phyloP scores from a whole-genome alignment of 2,329 filamentous ascomycete species.

The Penicillium oxalicum region DNA sequence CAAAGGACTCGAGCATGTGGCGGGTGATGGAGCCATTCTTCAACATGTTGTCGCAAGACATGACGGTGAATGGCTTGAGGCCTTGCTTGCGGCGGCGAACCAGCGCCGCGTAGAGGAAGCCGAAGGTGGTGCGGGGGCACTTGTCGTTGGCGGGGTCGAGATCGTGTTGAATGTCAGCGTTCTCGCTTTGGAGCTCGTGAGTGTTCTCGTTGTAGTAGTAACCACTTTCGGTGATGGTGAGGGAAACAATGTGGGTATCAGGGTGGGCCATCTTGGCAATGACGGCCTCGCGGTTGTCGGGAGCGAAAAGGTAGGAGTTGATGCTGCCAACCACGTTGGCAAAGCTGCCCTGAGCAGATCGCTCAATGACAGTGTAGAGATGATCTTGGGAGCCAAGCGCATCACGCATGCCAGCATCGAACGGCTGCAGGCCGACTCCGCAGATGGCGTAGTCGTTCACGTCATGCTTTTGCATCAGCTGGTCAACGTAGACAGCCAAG shows the following conservation, averaged over 20 bases:
- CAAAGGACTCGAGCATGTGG: conserved; percentile 49
- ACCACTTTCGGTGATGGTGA: conserved; percentile 53
- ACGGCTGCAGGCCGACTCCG: conserved; percentile 48
- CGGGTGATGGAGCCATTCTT: conserved; percentile 52
- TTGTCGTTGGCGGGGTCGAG: conserved; percentile 40
- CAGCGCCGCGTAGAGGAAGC: conserved; percentile 49
- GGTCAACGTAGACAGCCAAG: conserved; percentile 48
- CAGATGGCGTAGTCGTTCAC: conserved; percentile 47
- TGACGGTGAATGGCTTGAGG: conserved; percentile 49
- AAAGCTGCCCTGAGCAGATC: conserved; percentile 46
- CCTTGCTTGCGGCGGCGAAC: conserved; percentile 43
- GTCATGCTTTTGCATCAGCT: conserved; percentile 44
- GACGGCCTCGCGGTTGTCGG: conserved; percentile 48
- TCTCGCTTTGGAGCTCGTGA: conserved; percentile 46
- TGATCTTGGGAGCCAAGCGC: conserved; percentile 45
- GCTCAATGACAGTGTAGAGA: conserved; percentile 51
- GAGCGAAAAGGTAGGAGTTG: conserved; percentile 49
- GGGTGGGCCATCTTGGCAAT: conserved; percentile 52
- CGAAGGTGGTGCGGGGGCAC: conserved; percentile 46
- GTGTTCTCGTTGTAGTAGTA: conserved; percentile 56
- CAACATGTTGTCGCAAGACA: conserved; percentile 55
- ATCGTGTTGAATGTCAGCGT: conserved; percentile 48
- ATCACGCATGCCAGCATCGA: conserved; percentile 49
- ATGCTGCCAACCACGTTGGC: conserved; percentile 49
- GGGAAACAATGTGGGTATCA: conserved; percentile 50